Conservation (phyloP, 2,329 filamentous ascomycete genomes). For the Grosmannia penicillata region DNA sequence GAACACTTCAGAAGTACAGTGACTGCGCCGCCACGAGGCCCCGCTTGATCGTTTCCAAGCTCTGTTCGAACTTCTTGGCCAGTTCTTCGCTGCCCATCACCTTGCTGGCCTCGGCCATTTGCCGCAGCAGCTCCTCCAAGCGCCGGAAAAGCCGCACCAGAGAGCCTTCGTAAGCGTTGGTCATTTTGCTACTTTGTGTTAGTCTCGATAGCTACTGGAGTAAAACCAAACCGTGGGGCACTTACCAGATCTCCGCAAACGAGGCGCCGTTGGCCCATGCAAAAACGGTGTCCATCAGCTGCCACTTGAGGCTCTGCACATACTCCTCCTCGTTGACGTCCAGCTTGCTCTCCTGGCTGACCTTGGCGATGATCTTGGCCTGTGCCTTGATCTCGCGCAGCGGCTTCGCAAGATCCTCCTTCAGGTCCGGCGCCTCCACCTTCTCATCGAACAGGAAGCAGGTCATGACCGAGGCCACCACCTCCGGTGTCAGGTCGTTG, state of each 20-base stretch:
- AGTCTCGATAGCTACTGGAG: not conserved
- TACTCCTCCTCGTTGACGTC: constrained; percentile 93
- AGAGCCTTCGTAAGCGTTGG: constrained; percentile 92
- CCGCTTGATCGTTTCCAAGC: constrained; percentile 70
- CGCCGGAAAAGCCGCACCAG: constrained; percentile 92
- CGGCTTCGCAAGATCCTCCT: constrained; percentile 75
- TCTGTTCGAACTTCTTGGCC: constrained; percentile 79
- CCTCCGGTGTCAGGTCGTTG: constrained; percentile 82
- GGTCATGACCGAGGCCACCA: constrained; percentile 72
- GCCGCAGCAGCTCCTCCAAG: constrained; percentile 81
- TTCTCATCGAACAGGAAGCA: constrained; percentile 98
- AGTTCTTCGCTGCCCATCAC: constrained; percentile 97
- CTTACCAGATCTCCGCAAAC: constrained; percentile 91
- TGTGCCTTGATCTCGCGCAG: constrained; percentile 77
- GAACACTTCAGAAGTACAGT: constrained; percentile 56
- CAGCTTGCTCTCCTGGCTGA: constrained; percentile 88
- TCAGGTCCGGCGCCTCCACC: constrained; percentile 60
- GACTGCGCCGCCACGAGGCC: constrained; percentile 94
- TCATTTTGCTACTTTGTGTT: constrained; percentile 65
- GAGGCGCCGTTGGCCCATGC: constrained; percentile 81
- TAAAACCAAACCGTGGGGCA: constrained; percentile 12
- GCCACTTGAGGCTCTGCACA: constrained; percentile 73
- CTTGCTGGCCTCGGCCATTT: constrained; percentile 91
- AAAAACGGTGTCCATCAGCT: constrained; percentile 93
- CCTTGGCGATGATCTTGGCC: constrained; percentile 78